Percentiles rank a stretch among this genome's conserved stretches.
These are phyloP conservation scores for Termitomyces sp. DNA, from an alignment of 768 basidiomycete genomes.

Conservation along the genomic window DNA sequence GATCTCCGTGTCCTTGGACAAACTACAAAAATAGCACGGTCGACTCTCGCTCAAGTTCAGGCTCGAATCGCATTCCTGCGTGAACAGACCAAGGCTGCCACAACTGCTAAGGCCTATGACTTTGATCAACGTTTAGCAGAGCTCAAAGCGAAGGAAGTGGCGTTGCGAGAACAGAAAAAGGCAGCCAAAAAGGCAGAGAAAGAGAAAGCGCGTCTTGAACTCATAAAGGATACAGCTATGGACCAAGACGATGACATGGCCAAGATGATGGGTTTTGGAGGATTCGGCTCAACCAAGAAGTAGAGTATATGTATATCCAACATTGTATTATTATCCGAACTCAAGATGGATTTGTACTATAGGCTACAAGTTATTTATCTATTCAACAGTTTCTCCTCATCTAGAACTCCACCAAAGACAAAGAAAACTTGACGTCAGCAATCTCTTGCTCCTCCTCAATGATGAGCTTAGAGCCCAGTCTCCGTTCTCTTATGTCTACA, in stretches of 20 bases:
- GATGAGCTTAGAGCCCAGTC: slow-evolving; percentile 43
- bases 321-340: slow-evolving; percentile 22
- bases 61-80: slow-evolving; percentile 83
- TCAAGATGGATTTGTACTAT: slow-evolving; percentile 22
- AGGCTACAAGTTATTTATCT: slow-evolving; percentile 11
- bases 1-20: slow-evolving; percentile 95
- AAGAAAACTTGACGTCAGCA: slow-evolving; percentile 68
- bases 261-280: slow-evolving; percentile 85
- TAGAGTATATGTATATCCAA: slow-evolving; percentile 24
- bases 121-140: slow-evolving; percentile 87
- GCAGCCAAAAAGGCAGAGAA: slow-evolving; percentile 75
- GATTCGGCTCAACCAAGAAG: slow-evolving; percentile 85
- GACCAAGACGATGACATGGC: slow-evolving; percentile 64
- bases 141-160: slow-evolving; percentile 67
- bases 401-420: slow-evolving; percentile 58
- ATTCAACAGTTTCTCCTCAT: slow-evolving; percentile 11
- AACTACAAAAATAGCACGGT: slow-evolving; percentile 85
- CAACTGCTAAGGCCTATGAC: slow-evolving; percentile 86
- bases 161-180: slow-evolving; percentile 67
- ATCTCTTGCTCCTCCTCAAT: slow-evolving; percentile 88
- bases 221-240: slow-evolving; percentile 45
- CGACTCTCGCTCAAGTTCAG: slow-evolving; percentile 90
- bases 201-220: slow-evolving; percentile 62
- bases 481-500: slow-evolving; percentile 47
- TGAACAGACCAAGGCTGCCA: slow-evolving; percentile 79